These are phyloP conservation scores for Fusarium zealandicum DNA, from an alignment of 2,329 filamentous ascomycete species.

Conservation along the genomic window DNA sequence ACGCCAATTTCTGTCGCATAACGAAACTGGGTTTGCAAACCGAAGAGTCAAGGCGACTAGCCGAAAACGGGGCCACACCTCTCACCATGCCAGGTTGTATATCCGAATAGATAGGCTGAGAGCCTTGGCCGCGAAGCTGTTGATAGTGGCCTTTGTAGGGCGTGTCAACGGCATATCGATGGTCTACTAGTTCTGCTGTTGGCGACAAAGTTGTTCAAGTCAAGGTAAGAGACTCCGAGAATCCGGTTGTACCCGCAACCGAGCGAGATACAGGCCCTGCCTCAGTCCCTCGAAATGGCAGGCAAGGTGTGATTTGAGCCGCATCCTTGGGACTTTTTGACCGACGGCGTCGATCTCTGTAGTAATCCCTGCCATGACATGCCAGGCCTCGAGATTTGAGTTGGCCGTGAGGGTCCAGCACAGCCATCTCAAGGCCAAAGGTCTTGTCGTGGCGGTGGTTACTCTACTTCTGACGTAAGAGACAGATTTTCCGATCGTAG, in stretches of 20 bases:
- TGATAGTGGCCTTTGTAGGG: background rate
- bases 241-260: too few relatives aligned
- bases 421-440: background rate
- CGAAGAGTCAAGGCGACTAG: constrained; percentile 1
- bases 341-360: background rate
- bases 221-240: too few relatives aligned
- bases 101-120: background rate
- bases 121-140: background rate
- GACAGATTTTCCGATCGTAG: constrained; percentile 1
- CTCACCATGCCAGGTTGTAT: too few relatives aligned
- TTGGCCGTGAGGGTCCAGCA: background rate
- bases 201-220: background rate
- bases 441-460: background rate
- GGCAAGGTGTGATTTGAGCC: constrained; percentile 1
- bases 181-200: background rate
- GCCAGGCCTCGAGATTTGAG: background rate
- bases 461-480: background rate
- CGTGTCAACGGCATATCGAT: background rate
- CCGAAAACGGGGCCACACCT: background rate
- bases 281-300: background rate
- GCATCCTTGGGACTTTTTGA: constrained; percentile 9
- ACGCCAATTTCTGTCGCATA: constrained; percentile 2
- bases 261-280: too few relatives aligned
- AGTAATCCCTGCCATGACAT: background rate
- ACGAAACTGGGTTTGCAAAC: too few relatives aligned